phyloP scores from a whole-genome alignment of 192 early-diverging fungal species.

The Borealophlyctis nickersoniae region DNA sequence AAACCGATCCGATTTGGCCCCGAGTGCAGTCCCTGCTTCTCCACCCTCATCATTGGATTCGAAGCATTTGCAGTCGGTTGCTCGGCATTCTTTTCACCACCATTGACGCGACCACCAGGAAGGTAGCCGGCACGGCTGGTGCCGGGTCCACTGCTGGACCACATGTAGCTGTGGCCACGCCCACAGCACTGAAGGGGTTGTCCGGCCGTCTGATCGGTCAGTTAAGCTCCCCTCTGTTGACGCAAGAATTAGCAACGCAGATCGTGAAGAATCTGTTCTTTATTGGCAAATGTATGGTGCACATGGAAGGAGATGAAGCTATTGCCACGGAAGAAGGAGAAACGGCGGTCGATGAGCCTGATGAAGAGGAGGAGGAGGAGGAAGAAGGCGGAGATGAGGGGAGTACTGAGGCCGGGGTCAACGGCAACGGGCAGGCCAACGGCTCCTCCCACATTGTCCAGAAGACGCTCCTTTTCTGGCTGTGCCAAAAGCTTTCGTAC shows the following conservation, averaged over 20 bases:
- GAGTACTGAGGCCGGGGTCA: conserved; percentile 4
- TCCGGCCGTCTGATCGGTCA: conserved; percentile 48
- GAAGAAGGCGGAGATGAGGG: conserved; percentile 25
- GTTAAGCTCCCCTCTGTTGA: conserved; percentile 45
- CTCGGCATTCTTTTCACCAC: conserved; percentile 76
- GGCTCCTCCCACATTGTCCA: conserved; percentile 16
- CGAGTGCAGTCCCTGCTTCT: conserved; percentile 62
- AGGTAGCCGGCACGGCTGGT: conserved; percentile 2
- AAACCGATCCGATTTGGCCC: conserved; percentile 63
- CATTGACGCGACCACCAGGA: conserved; percentile 52
- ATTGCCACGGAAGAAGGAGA: conserved; percentile 16
- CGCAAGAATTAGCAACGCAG: conserved; percentile 80
- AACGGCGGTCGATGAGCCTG: conserved; percentile 16
- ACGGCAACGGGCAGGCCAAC: conserved; percentile 13
- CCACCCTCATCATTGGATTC: conserved; percentile 91
- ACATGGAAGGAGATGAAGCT: conserved; percentile 10
- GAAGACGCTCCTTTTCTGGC: conserved; percentile 45
- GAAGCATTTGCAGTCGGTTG: conserved; percentile 63
- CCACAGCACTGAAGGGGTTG: conserved; percentile 47
- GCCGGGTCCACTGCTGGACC: conserved; percentile 19
- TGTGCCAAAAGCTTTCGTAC: conserved; percentile 63
- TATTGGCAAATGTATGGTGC: conserved; percentile 63
- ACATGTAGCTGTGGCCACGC: conserved; percentile 31
- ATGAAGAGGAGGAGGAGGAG: conserved; percentile 21
- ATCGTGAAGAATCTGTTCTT: conserved; percentile 93